Conservation (phyloP, 495 filamentous ascomycete genomes). For the Xylaria palmicola region DNA sequence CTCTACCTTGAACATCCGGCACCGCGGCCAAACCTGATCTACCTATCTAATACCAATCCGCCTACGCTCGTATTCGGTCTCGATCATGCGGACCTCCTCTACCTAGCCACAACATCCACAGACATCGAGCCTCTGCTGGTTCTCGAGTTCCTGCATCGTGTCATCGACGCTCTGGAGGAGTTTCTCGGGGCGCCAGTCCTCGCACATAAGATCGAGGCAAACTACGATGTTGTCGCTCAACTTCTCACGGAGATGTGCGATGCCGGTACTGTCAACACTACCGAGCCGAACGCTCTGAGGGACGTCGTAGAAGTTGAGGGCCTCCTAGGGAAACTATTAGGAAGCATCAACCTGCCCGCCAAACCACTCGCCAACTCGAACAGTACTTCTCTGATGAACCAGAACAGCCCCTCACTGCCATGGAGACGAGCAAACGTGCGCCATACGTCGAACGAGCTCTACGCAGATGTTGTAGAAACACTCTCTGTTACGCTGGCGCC, state of each 20-base stretch:
- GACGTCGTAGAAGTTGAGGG: constrained; percentile 90
- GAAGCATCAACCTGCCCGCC: constrained; percentile 74
- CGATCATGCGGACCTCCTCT: constrained; percentile 80
- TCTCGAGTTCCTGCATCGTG: constrained; percentile 91
- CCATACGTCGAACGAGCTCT: constrained; percentile 95
- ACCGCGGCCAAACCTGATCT: constrained; percentile 83
- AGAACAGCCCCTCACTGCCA: constrained; percentile 55
- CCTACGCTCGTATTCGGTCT: constrained; percentile 90
- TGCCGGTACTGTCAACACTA: constrained; percentile 83
- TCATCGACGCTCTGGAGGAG: constrained; percentile 91
- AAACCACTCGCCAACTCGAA: constrained; percentile 25
- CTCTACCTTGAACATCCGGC: constrained; percentile 82
- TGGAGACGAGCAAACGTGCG: constrained; percentile 92
- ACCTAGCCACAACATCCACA: constrained; percentile 76
- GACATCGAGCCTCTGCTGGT: constrained; percentile 93
- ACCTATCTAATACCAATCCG: constrained; percentile 75
- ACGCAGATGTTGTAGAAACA: constrained; percentile 93
- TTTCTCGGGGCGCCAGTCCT: constrained; percentile 89
- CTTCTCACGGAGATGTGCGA: constrained; percentile 95
- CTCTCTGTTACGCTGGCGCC: constrained; percentile 84
- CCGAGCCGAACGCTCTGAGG: constrained; percentile 88
- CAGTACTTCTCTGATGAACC: constrained; percentile 35
- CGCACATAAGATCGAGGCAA: constrained; percentile 77
- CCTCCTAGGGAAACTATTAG: constrained; percentile 86
- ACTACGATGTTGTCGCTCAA: constrained; percentile 94